These are phyloP conservation scores for Phytophthora melonis DNA, from an alignment of 352 stramenopile species.

Conservation along the genomic window DNA sequence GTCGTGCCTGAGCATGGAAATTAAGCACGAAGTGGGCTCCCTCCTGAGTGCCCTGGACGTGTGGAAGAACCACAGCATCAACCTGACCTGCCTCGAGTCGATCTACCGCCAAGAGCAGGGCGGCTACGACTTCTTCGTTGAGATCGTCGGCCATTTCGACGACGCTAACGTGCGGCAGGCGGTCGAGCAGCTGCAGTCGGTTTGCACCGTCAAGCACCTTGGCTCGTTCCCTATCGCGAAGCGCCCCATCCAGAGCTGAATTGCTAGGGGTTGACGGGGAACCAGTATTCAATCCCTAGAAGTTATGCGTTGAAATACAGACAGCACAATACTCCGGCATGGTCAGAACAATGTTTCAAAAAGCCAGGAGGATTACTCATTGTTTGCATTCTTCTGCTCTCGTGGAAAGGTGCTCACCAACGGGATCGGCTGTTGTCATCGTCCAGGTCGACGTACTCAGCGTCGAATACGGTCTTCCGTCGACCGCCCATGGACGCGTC, in stretches of 20 bases:
- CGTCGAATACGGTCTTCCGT: slow-evolving; percentile 74
- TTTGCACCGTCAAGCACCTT: slow-evolving; percentile 80
- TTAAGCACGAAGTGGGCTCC: slow-evolving; percentile 90
- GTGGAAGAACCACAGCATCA: slow-evolving; percentile 85
- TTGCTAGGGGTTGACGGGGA: slow-evolving; percentile 8
- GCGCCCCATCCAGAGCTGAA: slow-evolving; percentile 54
- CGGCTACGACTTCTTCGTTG: slow-evolving; percentile 89
- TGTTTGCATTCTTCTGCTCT: not conserved
- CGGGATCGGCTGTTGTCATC: slow-evolving; percentile 31
- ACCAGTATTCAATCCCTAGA: slow-evolving; percentile 30
- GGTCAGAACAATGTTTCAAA: slow-evolving; percentile 2
- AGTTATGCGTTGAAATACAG: slow-evolving; percentile 14
- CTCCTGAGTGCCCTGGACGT: slow-evolving; percentile 81
- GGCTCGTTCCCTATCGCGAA: slow-evolving; percentile 82
- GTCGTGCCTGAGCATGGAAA: slow-evolving; percentile 85
- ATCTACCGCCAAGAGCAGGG: slow-evolving; percentile 79
- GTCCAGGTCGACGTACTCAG: slow-evolving; percentile 76
- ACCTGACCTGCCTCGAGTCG: slow-evolving; percentile 88
- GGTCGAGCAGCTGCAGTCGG: slow-evolving; percentile 59
- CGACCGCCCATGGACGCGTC: slow-evolving; percentile 42
- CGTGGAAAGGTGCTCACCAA: slow-evolving; percentile 21
- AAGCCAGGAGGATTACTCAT: slow-evolving; percentile 9
- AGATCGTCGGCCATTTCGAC: slow-evolving; percentile 82
- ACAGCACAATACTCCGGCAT: not conserved
- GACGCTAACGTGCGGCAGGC: slow-evolving; percentile 69